Evolutionary conservation across 2,329 filamentous ascomycete species (phyloP).

Genomic region (Xylariales sp.): DNA sequence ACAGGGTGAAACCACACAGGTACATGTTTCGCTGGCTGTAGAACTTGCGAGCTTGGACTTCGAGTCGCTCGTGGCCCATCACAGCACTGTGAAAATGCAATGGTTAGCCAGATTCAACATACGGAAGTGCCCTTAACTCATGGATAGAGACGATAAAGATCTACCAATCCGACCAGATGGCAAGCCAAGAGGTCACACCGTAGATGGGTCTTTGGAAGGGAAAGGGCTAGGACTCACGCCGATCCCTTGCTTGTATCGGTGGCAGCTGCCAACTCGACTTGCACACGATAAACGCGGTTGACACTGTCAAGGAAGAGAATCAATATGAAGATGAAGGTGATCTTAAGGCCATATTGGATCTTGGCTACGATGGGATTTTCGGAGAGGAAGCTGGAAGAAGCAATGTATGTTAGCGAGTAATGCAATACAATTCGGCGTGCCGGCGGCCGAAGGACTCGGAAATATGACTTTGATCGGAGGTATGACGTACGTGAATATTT

Average conservation of each 20-base stretch:
- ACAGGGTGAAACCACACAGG: constrained; percentile 98
- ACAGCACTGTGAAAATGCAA: constrained; percentile 62
- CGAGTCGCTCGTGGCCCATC: constrained; percentile 93
- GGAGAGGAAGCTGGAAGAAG: constrained; percentile 81
- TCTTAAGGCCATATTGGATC: constrained; percentile 97
- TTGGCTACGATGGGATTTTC: constrained; percentile 87
- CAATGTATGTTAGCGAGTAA: constrained; percentile 26
- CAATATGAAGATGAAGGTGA: constrained; percentile 98
- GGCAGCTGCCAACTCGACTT: constrained; percentile 83
- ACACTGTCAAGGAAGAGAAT: constrained; percentile 98
- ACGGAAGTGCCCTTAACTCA: constrained; percentile 45
- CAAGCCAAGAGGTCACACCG: background rate
- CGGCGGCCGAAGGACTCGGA: constrained; percentile 3
- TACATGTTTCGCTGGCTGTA: constrained; percentile 99
- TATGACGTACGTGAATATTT: constrained; percentile 76
- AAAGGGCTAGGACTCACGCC: constrained; percentile 57
- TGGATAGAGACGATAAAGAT: background rate
- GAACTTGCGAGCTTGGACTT: constrained; percentile 99
- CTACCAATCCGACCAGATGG: background rate
- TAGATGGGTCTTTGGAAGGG: background rate
- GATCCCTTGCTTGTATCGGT: constrained; percentile 66
- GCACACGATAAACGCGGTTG: constrained; percentile 94
- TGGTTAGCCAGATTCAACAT: constrained; percentile 5
- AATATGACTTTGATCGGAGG: background rate
- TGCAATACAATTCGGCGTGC: background rate